Conservation (phyloP, 2,329 filamentous ascomycete genomes). For the Pestalotiopsis sp. region DNA sequence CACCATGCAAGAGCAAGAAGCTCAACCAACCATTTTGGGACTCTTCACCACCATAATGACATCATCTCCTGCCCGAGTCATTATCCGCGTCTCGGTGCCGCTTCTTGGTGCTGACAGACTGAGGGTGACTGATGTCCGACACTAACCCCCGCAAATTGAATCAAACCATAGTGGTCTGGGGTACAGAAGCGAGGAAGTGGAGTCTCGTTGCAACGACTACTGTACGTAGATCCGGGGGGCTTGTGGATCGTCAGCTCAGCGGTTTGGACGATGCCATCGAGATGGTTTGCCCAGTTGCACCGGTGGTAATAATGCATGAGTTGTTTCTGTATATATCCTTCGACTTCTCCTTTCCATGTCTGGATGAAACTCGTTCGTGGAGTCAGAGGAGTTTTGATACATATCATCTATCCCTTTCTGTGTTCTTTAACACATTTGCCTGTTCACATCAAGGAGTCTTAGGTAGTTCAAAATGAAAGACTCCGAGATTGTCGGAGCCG, state of each 20-base stretch:
- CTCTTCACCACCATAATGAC: background rate
- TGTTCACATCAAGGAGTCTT: background rate
- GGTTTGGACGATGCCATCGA: background rate
- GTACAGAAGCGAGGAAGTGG: no score
- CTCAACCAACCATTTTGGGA: background rate
- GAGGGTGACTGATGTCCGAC: conserved; percentile 1
- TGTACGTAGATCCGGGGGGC: background rate
- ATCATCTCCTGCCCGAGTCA: background rate
- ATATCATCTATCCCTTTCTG: no score
- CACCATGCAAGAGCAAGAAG: background rate
- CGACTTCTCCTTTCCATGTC: background rate
- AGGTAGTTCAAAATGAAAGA: conserved; percentile 8
- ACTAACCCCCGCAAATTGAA: background rate
- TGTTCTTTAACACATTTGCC: no score
- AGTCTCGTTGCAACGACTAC: background rate
- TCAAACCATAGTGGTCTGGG: background rate
- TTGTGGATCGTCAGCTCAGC: background rate
- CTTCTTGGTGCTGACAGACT: background rate
- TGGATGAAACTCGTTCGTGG: background rate
- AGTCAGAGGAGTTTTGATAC: no score
- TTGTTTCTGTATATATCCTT: background rate
- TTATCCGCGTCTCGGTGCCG: background rate
- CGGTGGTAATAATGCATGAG: background rate
- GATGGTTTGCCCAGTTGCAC: background rate
- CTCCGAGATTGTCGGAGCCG: conserved; percentile 27